Conservation (phyloP, 2,329 filamentous ascomycete genomes). For the Sphaerulina musiva region DNA sequence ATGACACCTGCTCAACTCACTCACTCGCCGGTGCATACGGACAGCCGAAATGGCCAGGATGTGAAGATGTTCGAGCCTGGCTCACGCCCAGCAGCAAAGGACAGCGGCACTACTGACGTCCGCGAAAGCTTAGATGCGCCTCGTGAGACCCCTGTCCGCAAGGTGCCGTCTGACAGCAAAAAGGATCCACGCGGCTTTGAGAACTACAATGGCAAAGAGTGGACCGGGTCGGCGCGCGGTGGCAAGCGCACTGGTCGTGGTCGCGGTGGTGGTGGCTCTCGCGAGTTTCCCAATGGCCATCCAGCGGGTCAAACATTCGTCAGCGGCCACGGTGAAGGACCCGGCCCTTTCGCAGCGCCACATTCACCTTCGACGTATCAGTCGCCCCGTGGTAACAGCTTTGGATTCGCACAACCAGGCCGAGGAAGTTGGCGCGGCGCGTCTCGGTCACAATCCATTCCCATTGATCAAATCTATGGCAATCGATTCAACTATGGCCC, state of each 20-base stretch:
- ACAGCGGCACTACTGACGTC: slow-evolving; percentile 12
- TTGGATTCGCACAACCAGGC: slow-evolving; percentile 29
- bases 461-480: slow-evolving; percentile 48
- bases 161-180: slow-evolving; percentile 20
- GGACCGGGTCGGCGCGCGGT: slow-evolving; percentile 21
- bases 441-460: slow-evolving; percentile 57
- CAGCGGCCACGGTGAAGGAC: slow-evolving; percentile 25
- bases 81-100: slow-evolving; percentile 12
- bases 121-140: slow-evolving; percentile 11
- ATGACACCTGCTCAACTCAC: slow-evolving; percentile 13
- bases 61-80: slow-evolving; percentile 19
- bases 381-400: slow-evolving; percentile 24
- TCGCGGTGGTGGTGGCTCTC: slow-evolving; percentile 29
- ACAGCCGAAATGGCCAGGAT: slow-evolving; percentile 19
- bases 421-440: slow-evolving; percentile 45
- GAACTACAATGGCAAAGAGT: slow-evolving; percentile 23
- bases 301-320: slow-evolving; percentile 16
- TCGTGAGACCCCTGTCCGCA: slow-evolving; percentile 11
- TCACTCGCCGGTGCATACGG: slow-evolving; percentile 18
- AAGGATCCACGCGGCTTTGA: slow-evolving; percentile 23
- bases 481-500: slow-evolving; percentile 32
- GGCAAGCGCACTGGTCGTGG: slow-evolving; percentile 31
- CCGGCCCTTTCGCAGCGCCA: slow-evolving; percentile 22
- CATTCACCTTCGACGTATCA: slow-evolving; percentile 29
- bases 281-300: slow-evolving; percentile 31